Evolutionary conservation across 2,329 filamentous ascomycete species (phyloP), one percentile per base, ranked within the genome.

Genomic region (Plectosphaerella sp.): DNA sequence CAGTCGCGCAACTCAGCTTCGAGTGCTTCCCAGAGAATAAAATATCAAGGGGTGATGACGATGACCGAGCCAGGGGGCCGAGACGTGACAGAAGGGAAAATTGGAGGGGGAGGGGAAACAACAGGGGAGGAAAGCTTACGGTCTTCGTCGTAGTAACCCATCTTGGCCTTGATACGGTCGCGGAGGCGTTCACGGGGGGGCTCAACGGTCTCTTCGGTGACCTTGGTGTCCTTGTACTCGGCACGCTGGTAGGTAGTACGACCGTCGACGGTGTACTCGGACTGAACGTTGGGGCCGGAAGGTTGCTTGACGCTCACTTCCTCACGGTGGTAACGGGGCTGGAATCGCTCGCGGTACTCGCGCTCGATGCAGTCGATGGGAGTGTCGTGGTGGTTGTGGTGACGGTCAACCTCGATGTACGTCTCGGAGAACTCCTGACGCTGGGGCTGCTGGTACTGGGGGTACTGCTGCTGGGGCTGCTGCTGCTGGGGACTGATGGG

Each of bases 121-220:
- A 46, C 37, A 41, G 15, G 37, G 22, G 33, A 25, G 51, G 22
- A 47, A 41, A 52, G 62, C 79, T 71, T 69, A 83, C 79, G 78
- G 62, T 80, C 74, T 58, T 84, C 79, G 73, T 83, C 80, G 77
- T 82, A 83, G 77, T 84, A 83, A 72, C 79, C 80, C 81, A 84
- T 84, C 71, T 80, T 82, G 71, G 72, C 70, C 64, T 77, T 74
- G 54, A 72, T 68, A 60, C 68, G 59, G 62, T 72, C 58, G 66
- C 66, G 65, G 60, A 49, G 24, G 39, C 48, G 48, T 37, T 39
- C 37, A 14, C 67, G 72, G 65, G 76, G 69, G 67, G 71, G 71
- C 70, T 81, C 84, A 70, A 81, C 82, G 75, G 80, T 88, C 77
- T 80, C 87, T 75, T 81, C 83, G 74, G 71, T 79, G 67, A 87